Base-by-base conservation (phyloP, 1,139 yeast species). In the Yamadazyma sp. region DNA sequence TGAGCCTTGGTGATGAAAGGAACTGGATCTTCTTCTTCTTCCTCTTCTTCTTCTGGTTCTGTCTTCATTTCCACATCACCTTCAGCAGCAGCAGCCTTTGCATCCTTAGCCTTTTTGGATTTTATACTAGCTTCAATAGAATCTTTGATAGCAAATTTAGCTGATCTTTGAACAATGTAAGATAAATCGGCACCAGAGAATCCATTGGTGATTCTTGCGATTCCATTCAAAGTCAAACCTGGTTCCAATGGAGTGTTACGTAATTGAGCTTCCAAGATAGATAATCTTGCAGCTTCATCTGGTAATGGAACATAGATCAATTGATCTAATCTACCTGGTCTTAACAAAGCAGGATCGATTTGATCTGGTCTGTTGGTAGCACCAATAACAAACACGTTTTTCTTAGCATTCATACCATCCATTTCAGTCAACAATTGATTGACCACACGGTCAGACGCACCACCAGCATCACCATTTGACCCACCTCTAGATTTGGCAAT, bases 351-450 rank as follows among this genome's bases (percentile, higher is more conserved):
- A 20, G 98, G 97, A 61, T 92, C 99, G 53, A 92, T 92, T 72
- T 92, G 97, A 64, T 90, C 97, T 30, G 98, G 98, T 76, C 98
- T 83, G 69, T 92, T 92, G 44, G 99, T 92, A 34, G 99, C 99
- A 68, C 98, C 99, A 70, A 92, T 88, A 41, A 92, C 97, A 59
- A 94, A 92, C 33, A 92, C 98, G 59, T 92, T 92, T 82, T 94
- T 92, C 76, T 92, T 92, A 52, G 97, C 96, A 61, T 92, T 92
- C 97, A 94, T 90, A 79, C 99, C 99, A 67, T 92, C 98, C 98
- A 92, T 92, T 72, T 92, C 98, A 9, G 98, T 94, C 64, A 92
- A 80, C 59, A 92, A 80, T 73, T 92, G 98, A 71, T 92, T 92
- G 43, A 94, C 98, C 50, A 92, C 98, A 67, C 98, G 84, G 70